Base-by-base conservation (phyloP, 1,284 basidiomycete species). In the Boletus calvinii region DNA sequence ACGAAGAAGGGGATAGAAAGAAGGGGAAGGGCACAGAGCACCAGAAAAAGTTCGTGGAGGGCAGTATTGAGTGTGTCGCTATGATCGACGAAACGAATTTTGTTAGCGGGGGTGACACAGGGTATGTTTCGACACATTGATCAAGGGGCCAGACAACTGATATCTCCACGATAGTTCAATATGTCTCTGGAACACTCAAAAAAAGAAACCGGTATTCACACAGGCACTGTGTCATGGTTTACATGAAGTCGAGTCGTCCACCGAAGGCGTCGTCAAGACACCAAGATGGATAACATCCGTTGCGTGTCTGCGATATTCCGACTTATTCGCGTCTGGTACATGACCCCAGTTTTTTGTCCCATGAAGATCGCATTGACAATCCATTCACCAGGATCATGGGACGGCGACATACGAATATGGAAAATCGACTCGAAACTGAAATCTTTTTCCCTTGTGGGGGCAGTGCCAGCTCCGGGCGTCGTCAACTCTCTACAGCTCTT, bases 61-160 rank as follows among this genome's bases (percentile, higher is more conserved):
- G 94, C 0, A 93, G 89, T 61, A 78, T 98, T 38, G 96, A 99
- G 56, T 90, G 87, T 61, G 89, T 98, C 6, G 85, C 89, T 10
- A 95, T 98, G 92, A 78, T 99, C 50, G 97, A 99, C 71, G 93
- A 98, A 71, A 82, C 80, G 40, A 92, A 89, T 12, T 97, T 99
- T 69, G 71, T 98, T 15, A 96, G 86, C 55, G 96, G 96, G 1
- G 96, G 97, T 15, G 95, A 99, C 68, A 94, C 90, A 63, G 96
- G 97, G 92, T 94, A 68, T 57, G 81, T 77, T 18, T 47, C 12
- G 70, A 66, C 22, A 20, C 41, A 30, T 48, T 18, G 39, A 20
- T 29, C 41, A 10, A 12, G 43, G 0, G 22, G 9, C 45, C 6
- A 53, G n/a, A 15, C 17, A 32, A 6, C 44, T 50, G 36, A 59